Evolutionary conservation across 805 yeast genomes (phyloP).

Genomic region (Candida patagonica): DNA sequence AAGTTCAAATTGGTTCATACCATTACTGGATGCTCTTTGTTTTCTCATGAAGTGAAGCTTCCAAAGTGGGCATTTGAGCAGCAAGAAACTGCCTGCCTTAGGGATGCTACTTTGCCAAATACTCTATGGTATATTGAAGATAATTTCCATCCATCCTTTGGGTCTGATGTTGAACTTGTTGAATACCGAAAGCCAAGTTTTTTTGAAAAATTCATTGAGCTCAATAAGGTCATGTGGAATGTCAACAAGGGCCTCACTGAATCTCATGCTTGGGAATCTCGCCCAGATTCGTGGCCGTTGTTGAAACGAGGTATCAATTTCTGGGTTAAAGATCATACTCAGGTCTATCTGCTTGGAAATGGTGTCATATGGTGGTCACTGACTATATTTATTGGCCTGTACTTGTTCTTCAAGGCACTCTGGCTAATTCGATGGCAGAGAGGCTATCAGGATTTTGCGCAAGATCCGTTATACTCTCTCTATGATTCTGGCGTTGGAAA

Average conservation of each 20-base stretch:
- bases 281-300: conserved; percentile 59
- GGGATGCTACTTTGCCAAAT: conserved; percentile 56
- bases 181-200: conserved; percentile 33
- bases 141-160: conserved; percentile 46
- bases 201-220: conserved; percentile 43
- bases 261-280: conserved; percentile 41
- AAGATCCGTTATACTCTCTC: conserved; percentile 19
- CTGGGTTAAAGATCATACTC: conserved; percentile 37
- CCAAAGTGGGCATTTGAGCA: conserved; percentile 84
- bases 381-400: conserved; percentile 25
- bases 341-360: conserved; percentile 59
- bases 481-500: conserved; percentile 33
- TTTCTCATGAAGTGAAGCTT: conserved; percentile 63
- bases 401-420: conserved; percentile 21
- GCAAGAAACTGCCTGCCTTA: conserved; percentile 82
- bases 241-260: conserved; percentile 39
- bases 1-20: conserved; percentile 60
- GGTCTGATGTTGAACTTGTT: conserved; percentile 27
- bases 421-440: conserved; percentile 33
- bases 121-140: conserved; percentile 69
- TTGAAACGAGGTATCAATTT: conserved; percentile 50
- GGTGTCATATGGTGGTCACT: conserved; percentile 45
- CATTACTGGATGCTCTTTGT: conserved; percentile 57
- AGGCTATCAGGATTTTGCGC: conserved; percentile 25
- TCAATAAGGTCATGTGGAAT: conserved; percentile 48